These are phyloP conservation scores for Venturia effusa DNA, from an alignment of 2,329 filamentous ascomycete genomes.

Conservation along the genomic window DNA sequence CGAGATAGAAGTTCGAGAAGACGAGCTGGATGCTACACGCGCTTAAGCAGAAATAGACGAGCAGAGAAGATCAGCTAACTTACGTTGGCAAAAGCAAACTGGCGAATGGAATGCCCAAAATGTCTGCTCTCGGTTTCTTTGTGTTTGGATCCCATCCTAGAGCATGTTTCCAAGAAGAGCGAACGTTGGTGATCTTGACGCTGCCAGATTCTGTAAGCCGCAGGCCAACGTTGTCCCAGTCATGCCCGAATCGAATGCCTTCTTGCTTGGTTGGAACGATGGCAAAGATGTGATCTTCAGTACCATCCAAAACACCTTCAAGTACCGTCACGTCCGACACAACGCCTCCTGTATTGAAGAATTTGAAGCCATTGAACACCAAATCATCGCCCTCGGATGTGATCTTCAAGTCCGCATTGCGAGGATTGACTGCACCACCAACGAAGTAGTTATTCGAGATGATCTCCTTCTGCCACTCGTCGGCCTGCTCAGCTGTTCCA, in stretches of 20 bases:
- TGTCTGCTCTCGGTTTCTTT: constrained; percentile 39
- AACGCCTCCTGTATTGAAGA: constrained; percentile 58
- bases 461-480: constrained; percentile 45
- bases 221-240: constrained; percentile 56
- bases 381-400: constrained; percentile 43
- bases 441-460: constrained; percentile 55
- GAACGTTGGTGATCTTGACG: constrained; percentile 48
- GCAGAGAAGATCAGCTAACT: constrained; percentile 13
- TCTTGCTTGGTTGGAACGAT: constrained; percentile 47
- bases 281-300: constrained; percentile 51
- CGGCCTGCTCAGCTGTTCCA: constrained; percentile 48
- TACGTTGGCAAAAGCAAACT: constrained; percentile 49
- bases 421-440: constrained; percentile 53
- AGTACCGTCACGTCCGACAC: constrained; percentile 56
- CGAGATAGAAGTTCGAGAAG: constrained; percentile 57
- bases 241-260: constrained; percentile 46
- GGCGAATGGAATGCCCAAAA: constrained; percentile 44
- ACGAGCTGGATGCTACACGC: constrained; percentile 47
- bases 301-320: constrained; percentile 50
- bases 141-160: constrained; percentile 46
- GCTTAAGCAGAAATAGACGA: not conserved
- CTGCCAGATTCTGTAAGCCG: constrained; percentile 53
- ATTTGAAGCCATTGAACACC: constrained; percentile 51
- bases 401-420: constrained; percentile 50
- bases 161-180: constrained; percentile 48